Percentiles rank a stretch among this genome's conserved stretches.
Evolutionary conservation across 257 asterid species (phyloP).

Genomic region (Echium plantagineum): DNA sequence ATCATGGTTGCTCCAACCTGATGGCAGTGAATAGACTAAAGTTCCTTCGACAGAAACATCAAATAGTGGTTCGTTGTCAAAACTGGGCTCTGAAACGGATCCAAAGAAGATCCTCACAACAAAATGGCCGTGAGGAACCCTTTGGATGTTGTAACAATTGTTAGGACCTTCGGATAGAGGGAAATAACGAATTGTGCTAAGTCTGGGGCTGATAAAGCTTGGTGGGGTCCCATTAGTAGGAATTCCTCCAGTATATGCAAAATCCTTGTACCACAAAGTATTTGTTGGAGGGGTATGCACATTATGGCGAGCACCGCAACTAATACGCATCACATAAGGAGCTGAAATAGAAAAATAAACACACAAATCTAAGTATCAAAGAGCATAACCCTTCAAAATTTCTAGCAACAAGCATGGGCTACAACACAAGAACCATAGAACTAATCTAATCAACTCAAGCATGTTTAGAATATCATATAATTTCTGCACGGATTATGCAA

Average conservation of each 20-base stretch:
- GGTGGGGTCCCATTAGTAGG: slow-evolving; percentile 68
- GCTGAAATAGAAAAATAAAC: slow-evolving; percentile 29
- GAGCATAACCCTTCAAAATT: too few relatives aligned
- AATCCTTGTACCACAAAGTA: slow-evolving; percentile 83
- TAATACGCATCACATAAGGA: slow-evolving; percentile 87
- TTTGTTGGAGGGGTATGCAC: slow-evolving; percentile 55
- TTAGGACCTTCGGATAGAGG: slow-evolving; percentile 91
- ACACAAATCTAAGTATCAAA: neutral
- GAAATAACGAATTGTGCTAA: slow-evolving; percentile 60
- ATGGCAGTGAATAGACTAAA: slow-evolving; percentile 65
- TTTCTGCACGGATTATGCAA: neutral
- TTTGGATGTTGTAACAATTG: slow-evolving; percentile 76
- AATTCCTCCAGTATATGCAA: slow-evolving; percentile 86
- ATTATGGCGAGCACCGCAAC: slow-evolving; percentile 88
- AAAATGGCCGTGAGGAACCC: slow-evolving; percentile 84
- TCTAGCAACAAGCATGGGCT: neutral
- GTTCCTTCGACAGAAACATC: slow-evolving; percentile 93
- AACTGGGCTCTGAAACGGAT: slow-evolving; percentile 52
- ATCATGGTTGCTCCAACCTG: slow-evolving; percentile 92
- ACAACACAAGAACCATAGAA: too few relatives aligned
- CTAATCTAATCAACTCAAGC: neutral
- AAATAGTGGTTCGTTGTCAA: slow-evolving; percentile 73
- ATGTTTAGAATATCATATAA: neutral
- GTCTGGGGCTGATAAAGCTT: slow-evolving; percentile 60
- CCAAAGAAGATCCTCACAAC: slow-evolving; percentile 79